Conservation (phyloP, 2,329 filamentous ascomycete genomes). For the Sphaerulina populicola region DNA sequence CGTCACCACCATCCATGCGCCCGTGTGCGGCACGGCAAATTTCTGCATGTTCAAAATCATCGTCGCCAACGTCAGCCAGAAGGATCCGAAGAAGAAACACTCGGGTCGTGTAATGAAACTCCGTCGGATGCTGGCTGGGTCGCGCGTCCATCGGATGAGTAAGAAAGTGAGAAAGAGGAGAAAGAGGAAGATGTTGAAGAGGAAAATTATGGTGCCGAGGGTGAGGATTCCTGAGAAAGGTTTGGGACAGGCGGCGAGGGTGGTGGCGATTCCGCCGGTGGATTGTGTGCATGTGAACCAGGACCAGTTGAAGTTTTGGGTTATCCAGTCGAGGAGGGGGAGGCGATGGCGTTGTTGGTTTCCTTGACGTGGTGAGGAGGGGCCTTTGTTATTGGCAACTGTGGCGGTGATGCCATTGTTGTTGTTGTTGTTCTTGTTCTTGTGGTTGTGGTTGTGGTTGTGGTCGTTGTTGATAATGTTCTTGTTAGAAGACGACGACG, state of each 20-base stretch:
- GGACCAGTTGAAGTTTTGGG: constrained; percentile 16
- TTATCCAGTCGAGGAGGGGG: constrained; percentile 16
- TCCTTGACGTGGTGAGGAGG: background rate
- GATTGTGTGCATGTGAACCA: constrained; percentile 72
- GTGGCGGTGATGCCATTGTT: background rate
- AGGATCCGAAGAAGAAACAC: constrained; percentile 63
- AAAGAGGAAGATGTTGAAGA: constrained; percentile 61
- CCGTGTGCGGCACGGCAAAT: constrained; percentile 54
- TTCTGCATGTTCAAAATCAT: constrained; percentile 58
- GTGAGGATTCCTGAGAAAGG: constrained; percentile 54
- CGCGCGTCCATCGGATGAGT: constrained; percentile 53
- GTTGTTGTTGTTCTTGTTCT: too few relatives aligned
- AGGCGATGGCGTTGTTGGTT: constrained; percentile 4
- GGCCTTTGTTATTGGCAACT: background rate
- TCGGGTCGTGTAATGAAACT: constrained; percentile 57
- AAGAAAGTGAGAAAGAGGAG: constrained; percentile 47
- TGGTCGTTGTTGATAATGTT: too few relatives aligned
- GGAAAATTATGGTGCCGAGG: constrained; percentile 60
- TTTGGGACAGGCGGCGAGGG: constrained; percentile 56
- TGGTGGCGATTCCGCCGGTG: constrained; percentile 59
- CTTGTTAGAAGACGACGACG: too few relatives aligned
- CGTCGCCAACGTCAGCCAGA: constrained; percentile 60
- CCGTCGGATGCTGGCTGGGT: constrained; percentile 47
- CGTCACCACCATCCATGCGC: constrained; percentile 48
- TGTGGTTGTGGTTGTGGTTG: too few relatives aligned